Evolutionary conservation across 257 asterid species (phyloP).

Genomic region (Nicotiana sylvestris): DNA sequence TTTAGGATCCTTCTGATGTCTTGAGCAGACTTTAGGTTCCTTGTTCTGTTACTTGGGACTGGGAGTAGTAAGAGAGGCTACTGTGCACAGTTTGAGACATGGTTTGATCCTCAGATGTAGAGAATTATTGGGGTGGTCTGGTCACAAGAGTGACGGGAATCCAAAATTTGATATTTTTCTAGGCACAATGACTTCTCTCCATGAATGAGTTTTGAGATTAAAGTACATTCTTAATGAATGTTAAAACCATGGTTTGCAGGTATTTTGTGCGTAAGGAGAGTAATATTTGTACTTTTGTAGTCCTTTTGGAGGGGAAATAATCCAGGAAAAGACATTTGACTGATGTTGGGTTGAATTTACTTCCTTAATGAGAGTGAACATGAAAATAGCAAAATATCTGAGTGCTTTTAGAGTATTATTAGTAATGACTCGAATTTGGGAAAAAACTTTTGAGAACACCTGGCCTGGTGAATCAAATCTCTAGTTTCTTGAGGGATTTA

Average conservation of each 20-base stretch:
- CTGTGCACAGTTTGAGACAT: background rate
- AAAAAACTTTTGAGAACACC: background rate
- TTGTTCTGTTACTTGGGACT: background rate
- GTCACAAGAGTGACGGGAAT: background rate
- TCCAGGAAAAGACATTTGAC: background rate
- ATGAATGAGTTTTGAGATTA: background rate
- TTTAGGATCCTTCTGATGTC: background rate
- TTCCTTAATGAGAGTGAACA: background rate
- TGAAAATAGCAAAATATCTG: background rate
- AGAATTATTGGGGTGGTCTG: background rate
- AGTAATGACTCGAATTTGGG: background rate
- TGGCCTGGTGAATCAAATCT: background rate
- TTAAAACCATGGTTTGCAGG: background rate
- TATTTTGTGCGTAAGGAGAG: background rate
- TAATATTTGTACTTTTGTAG: background rate
- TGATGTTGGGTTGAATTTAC: background rate
- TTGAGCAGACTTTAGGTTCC: background rate
- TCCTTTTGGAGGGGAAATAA: background rate
- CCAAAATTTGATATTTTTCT: background rate
- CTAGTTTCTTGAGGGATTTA: constrained; percentile 4
- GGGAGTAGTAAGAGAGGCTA: background rate
- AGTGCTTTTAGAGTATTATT: constrained; percentile 1
- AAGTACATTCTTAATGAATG: background rate
- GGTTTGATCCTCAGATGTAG: background rate
- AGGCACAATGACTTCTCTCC: background rate